Percentiles rank a stretch among this genome's conserved stretches.
Evolutionary conservation across 1,284 basidiomycete species (phyloP).

Genomic region (Trichosporon sp.): DNA sequence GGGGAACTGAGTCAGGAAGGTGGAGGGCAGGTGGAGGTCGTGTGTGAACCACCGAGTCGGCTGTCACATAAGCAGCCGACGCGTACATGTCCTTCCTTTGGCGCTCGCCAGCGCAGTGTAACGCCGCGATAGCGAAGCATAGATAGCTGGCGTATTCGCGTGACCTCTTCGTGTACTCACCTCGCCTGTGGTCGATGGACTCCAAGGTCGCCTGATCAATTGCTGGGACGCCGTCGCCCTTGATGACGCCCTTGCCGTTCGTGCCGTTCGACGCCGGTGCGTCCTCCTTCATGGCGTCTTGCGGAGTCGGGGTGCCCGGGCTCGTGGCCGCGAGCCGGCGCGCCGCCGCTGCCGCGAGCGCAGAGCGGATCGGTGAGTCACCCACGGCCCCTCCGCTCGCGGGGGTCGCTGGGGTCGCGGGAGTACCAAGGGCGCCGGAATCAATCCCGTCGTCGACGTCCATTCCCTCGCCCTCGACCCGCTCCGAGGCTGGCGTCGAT

Average conservation of each 20-base stretch:
- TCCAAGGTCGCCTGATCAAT: constrained; percentile 25
- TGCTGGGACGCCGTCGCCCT: not conserved
- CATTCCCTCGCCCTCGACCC: constrained; percentile 5
- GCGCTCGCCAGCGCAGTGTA: not conserved
- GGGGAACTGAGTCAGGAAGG: not conserved
- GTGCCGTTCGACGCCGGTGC: constrained; percentile 7
- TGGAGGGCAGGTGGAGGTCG: not conserved
- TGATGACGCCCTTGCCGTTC: not conserved
- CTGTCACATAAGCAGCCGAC: not conserved
- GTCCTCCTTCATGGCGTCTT: constrained; percentile 9
- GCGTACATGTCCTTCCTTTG: not conserved
- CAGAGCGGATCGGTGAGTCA: not conserved
- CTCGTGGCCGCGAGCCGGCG: not conserved
- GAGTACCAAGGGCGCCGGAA: not conserved
- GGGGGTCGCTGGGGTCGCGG: constrained; percentile 11
- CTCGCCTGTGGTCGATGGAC: constrained; percentile 34
- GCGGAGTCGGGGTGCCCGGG: not conserved
- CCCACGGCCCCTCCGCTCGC: not conserved
- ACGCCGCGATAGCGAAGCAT: not conserved
- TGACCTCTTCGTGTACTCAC: constrained; percentile 22
- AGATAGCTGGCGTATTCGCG: not conserved
- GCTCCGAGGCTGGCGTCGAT: constrained; percentile 7
- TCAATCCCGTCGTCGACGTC: constrained; percentile 13
- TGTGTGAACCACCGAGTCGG: not conserved
- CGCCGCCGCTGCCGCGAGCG: not conserved